A percentile compares a stretch with the other conserved stretches of the same genome.
These are phyloP conservation scores for Holtermanniella nyarrowii DNA, from an alignment of 768 basidiomycete species.

Conservation along the genomic window DNA sequence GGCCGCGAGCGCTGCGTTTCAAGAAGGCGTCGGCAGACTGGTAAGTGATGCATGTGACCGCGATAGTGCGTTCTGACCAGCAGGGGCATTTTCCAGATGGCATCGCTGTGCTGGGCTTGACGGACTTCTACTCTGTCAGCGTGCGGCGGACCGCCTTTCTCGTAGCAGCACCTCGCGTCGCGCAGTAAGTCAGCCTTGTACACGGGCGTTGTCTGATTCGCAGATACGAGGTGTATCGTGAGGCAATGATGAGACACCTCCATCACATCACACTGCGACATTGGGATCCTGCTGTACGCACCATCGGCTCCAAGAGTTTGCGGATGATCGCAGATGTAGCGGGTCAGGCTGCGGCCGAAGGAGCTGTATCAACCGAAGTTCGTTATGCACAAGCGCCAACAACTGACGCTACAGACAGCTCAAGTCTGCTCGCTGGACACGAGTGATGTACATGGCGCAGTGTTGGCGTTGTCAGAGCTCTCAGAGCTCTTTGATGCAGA, in stretches of 20 bases:
- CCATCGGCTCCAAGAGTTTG: constrained; percentile 65
- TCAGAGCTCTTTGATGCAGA: constrained; percentile 46
- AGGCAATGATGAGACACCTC: constrained; percentile 60
- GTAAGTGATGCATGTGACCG: constrained; percentile 46
- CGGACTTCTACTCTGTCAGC: constrained; percentile 91
- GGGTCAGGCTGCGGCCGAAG: constrained; percentile 18
- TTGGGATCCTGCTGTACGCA: constrained; percentile 77
- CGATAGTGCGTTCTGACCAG: neutral
- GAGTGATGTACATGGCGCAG: constrained; percentile 66
- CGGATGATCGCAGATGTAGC: constrained; percentile 57
- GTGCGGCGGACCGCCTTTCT: constrained; percentile 72
- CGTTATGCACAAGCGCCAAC: constrained; percentile 1
- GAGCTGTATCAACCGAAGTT: constrained; percentile 25
- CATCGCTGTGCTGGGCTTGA: constrained; percentile 80
- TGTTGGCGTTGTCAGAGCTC: constrained; percentile 65
- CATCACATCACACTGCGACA: constrained; percentile 66
- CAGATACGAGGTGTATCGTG: constrained; percentile 70
- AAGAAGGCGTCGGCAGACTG: constrained; percentile 89
- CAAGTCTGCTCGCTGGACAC: constrained; percentile 56
- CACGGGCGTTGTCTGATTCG: neutral
- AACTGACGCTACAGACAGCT: constrained; percentile 14
- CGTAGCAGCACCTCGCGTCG: constrained; percentile 74
- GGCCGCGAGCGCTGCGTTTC: constrained; percentile 94
- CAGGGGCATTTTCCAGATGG: constrained; percentile 87
- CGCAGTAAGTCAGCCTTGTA: constrained; percentile 52